Conservation (phyloP, 148 eudicot genomes). For the Cornus kousa region DNA sequence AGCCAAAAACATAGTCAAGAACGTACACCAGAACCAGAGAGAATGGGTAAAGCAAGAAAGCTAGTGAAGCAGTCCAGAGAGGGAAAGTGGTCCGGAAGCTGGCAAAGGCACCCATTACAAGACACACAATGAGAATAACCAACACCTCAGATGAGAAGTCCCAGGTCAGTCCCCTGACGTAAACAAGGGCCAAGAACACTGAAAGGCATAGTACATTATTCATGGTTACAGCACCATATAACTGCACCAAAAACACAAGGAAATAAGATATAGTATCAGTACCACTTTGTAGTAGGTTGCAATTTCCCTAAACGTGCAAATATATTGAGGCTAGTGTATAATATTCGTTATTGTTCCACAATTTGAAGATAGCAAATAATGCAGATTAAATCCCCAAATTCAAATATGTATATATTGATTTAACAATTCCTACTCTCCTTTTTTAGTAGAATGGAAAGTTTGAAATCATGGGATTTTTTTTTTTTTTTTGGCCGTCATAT, state of each 20-base stretch:
- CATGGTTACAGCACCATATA: slow-evolving; percentile 87
- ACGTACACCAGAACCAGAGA: slow-evolving; percentile 72
- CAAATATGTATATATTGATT: too few species aligned
- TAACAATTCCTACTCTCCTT: too few species aligned
- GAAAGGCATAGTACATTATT: slow-evolving; percentile 83
- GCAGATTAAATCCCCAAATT: too few species aligned
- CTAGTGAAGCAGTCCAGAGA: slow-evolving; percentile 71
- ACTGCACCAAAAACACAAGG: slow-evolving; percentile 29
- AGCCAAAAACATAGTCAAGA: slow-evolving; percentile 79
- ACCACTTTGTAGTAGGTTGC: neutral
- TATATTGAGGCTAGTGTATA: neutral
- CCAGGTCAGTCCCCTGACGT: slow-evolving; percentile 78
- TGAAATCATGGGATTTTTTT: too few species aligned
- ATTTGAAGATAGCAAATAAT: neutral
- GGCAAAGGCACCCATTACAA: slow-evolving; percentile 68
- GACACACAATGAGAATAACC: slow-evolving; percentile 71
- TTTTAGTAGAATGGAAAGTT: too few species aligned
- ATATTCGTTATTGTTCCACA: neutral
- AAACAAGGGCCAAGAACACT: slow-evolving; percentile 81
- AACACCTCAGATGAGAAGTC: slow-evolving; percentile 94
- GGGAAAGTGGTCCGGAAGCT: slow-evolving; percentile 82
- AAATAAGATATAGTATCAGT: neutral
- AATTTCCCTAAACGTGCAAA: neutral
- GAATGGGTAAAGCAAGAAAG: slow-evolving; percentile 76
- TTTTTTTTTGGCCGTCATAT: too few species aligned